A percentile compares a stretch with the other conserved stretches of the same genome.
Conservation (phyloP, 1,284 basidiomycete species). For the Agaricales sp. region DNA sequence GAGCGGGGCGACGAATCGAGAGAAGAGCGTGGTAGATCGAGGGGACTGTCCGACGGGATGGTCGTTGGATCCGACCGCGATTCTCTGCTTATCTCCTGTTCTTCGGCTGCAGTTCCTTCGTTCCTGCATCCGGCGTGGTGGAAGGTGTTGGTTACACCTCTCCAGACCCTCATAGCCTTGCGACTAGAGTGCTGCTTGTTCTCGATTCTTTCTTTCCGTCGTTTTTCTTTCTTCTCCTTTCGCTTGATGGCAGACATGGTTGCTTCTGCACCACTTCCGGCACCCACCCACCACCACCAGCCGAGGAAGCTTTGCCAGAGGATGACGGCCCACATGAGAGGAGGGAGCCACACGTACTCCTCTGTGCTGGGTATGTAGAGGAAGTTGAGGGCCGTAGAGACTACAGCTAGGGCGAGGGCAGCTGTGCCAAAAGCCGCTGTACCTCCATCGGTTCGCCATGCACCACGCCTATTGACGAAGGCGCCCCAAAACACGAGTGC, state of each 20-base stretch:
- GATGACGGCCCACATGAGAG: conserved; percentile 78
- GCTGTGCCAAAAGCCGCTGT: conserved; percentile 90
- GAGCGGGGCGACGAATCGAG: background rate
- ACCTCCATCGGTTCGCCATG: conserved; percentile 93
- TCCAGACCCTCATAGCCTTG: conserved; percentile 41
- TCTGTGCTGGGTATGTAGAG: conserved; percentile 76
- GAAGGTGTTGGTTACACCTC: conserved; percentile 39
- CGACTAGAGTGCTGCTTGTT: conserved; percentile 36
- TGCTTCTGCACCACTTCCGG: conserved; percentile 56
- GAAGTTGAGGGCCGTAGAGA: conserved; percentile 79
- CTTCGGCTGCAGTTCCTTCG: background rate
- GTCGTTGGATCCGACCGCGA: too few relatives aligned
- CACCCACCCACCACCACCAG: conserved; percentile 98
- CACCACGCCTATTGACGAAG: conserved; percentile 80
- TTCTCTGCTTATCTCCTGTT: background rate
- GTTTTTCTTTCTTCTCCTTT: conserved; percentile 25
- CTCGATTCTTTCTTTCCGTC: conserved; percentile 18
- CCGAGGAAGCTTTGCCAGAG: conserved; percentile 89
- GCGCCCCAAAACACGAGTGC: conserved; percentile 92
- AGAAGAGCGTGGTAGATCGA: too few relatives aligned
- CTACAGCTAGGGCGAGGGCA: conserved; percentile 67
- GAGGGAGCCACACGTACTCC: conserved; percentile 79
- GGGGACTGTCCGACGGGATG: too few relatives aligned
- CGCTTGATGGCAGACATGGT: conserved; percentile 19
- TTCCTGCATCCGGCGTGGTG: background rate